Conservation (phyloP, 108 stramenopile species). For the Fragilariopsis cylindrus region DNA sequence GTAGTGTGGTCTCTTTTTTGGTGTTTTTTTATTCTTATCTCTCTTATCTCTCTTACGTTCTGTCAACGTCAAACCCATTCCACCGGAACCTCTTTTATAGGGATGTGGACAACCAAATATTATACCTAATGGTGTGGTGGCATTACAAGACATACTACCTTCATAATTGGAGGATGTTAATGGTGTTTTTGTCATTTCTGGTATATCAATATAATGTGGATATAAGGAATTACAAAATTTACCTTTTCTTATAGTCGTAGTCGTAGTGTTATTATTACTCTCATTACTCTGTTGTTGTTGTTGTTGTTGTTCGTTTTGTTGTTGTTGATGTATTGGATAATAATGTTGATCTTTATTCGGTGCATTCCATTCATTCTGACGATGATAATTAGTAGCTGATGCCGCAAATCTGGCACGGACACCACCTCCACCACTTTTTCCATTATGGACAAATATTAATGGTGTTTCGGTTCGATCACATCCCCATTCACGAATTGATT, state of each 20-base stretch:
- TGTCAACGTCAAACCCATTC: not conserved
- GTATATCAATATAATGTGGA: not conserved
- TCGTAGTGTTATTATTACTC: too few species aligned
- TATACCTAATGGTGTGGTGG: slow-evolving; percentile 43
- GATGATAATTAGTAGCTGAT: slow-evolving; percentile 27
- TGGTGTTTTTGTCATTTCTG: not conserved
- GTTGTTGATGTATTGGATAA: slow-evolving; percentile 26
- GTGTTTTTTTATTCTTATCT: too few species aligned
- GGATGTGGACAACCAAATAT: slow-evolving; percentile 39
- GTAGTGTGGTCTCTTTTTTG: not conserved
- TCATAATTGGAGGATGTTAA: slow-evolving; percentile 23
- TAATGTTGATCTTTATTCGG: slow-evolving; percentile 27
- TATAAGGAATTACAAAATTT: slow-evolving; percentile 35
- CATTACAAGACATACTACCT: slow-evolving; percentile 35
- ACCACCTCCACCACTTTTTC: slow-evolving; percentile 48
- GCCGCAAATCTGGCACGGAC: slow-evolving; percentile 40
- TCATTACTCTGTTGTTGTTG: not conserved
- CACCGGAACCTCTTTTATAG: not conserved
- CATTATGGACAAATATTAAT: slow-evolving; percentile 51
- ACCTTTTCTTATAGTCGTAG: not conserved
- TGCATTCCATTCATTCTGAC: slow-evolving; percentile 12
- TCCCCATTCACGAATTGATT: slow-evolving; percentile 45
- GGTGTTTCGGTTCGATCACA: slow-evolving; percentile 43
- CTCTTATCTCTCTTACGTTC: not conserved
- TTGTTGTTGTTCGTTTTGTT: not conserved